Evolutionary conservation across 2,329 filamentous ascomycete species (phyloP).

Genomic region (Pseudocercospora macadamiae): DNA sequence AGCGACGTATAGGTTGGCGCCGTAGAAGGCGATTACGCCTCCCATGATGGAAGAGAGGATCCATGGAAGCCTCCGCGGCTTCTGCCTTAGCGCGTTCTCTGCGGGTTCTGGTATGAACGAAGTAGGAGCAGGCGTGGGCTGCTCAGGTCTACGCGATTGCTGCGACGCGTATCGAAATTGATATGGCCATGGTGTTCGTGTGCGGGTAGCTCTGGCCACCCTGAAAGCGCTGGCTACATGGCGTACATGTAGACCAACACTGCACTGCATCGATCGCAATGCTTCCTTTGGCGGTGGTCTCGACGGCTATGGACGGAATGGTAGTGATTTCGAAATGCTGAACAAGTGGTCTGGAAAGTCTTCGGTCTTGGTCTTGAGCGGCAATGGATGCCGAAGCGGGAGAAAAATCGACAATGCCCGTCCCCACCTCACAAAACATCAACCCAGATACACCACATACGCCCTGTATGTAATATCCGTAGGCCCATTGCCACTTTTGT

Average conservation of each 20-base stretch:
- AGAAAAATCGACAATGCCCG: not conserved
- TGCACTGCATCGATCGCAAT: constrained; percentile 26
- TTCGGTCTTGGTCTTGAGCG: not conserved
- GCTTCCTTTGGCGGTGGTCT: not conserved
- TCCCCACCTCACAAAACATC: not conserved
- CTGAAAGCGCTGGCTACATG: constrained; percentile 26
- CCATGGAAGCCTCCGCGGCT: not conserved
- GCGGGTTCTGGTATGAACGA: not conserved
- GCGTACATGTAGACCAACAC: constrained; percentile 19
- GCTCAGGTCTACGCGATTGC: not conserved
- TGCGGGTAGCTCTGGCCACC: not conserved
- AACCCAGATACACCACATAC: not conserved
- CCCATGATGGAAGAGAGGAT: constrained; percentile 6
- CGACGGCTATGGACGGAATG: not conserved
- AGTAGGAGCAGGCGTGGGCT: not conserved
- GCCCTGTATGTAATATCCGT: no score
- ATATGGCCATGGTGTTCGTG: not conserved
- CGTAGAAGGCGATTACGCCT: constrained; percentile 47
- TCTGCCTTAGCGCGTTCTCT: constrained; percentile 3
- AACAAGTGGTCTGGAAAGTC: not conserved
- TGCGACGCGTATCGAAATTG: not conserved
- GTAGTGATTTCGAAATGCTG: no score
- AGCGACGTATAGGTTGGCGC: constrained; percentile 41
- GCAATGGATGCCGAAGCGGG: not conserved
- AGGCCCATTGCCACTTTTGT: not conserved